Percentiles rank a stretch among this genome's conserved stretches.
Conservation (phyloP, 202 grass and related monocot genomes). For the Bolboschoenoplectus hybrid region DNA sequence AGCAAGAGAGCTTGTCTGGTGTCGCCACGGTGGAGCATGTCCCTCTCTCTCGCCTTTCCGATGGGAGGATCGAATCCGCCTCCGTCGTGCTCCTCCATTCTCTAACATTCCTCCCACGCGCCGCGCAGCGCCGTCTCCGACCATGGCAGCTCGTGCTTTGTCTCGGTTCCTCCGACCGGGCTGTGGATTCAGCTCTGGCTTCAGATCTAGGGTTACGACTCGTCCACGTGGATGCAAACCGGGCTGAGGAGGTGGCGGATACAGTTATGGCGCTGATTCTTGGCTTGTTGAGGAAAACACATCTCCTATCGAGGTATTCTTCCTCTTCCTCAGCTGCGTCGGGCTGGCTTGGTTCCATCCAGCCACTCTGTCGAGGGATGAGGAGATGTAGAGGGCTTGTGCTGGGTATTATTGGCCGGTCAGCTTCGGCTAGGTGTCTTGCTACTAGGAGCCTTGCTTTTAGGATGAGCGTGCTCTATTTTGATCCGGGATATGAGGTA, state of each 20-base stretch:
- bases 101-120: slow-evolving; percentile 72
- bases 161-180: slow-evolving; percentile 78
- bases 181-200: slow-evolving; percentile 64
- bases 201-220: slow-evolving; percentile 78
- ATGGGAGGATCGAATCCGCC: slow-evolving; percentile 67
- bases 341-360: slow-evolving; percentile 65
- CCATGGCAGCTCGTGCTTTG: slow-evolving; percentile 96
- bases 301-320: slow-evolving; percentile 71
- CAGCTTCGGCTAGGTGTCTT: slow-evolving; percentile 77
- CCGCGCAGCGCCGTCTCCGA: slow-evolving; percentile 80
- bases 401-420: slow-evolving; percentile 72
- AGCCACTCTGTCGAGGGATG: slow-evolving; percentile 87
- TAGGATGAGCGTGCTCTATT: slow-evolving; percentile 87
- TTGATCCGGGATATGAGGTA: slow-evolving; percentile 79
- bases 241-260: slow-evolving; percentile 87
- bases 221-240: slow-evolving; percentile 74
- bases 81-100: slow-evolving; percentile 64
- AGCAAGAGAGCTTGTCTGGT: slow-evolving; percentile 65
- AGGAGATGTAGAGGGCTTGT: slow-evolving; percentile 85
- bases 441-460: slow-evolving; percentile 86
- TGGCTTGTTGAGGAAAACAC: slow-evolving; percentile 73
- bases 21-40: slow-evolving; percentile 74
- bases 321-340: slow-evolving; percentile 59
- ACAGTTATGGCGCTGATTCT: slow-evolving; percentile 89
- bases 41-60: slow-evolving; percentile 59